A percentile compares a stretch with the other conserved stretches of the same genome.
Evolutionary conservation across 306 rosid genomes (phyloP).

Genomic region (Gastrolobium bilobum): DNA sequence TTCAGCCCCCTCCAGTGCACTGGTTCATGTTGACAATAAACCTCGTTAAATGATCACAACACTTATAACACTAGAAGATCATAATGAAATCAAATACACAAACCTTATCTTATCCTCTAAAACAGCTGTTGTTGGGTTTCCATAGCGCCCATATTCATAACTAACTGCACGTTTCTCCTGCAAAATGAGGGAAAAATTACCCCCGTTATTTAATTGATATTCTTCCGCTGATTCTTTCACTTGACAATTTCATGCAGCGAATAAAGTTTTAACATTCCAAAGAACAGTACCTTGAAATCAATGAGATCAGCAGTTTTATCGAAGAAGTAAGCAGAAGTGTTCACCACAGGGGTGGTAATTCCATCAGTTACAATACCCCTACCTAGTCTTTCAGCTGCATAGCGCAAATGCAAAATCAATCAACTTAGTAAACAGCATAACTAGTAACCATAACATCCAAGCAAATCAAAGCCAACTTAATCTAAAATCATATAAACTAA

Average conservation of each 20-base stretch:
- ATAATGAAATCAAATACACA: constrained; percentile 28
- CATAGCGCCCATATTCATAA: constrained; percentile 96
- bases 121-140: constrained; percentile 93
- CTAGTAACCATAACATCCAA: constrained; percentile 5
- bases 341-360: constrained; percentile 95
- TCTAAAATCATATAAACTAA: neutral
- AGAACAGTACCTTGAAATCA: constrained; percentile 81
- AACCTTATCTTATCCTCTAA: constrained; percentile 95
- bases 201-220: neutral
- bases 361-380: constrained; percentile 92
- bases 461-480: neutral
- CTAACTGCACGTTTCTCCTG: constrained; percentile 87
- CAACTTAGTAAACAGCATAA: constrained; percentile 34
- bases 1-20: constrained; percentile 97
- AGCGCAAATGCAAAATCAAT: constrained; percentile 43
- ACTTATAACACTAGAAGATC: constrained; percentile 27
- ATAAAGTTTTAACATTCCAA: neutral
- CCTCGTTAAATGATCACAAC: constrained; percentile 40
- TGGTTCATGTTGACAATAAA: constrained; percentile 49
- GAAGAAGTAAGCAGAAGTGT: constrained; percentile 92
- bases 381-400: constrained; percentile 91
- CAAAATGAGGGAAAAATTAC: constrained; percentile 9
- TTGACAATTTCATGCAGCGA: neutral
- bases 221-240: neutral
- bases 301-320: constrained; percentile 83